A percentile compares a stretch with the other conserved stretches of the same genome.
These are phyloP conservation scores for Tolypocladium sp. DNA, from an alignment of 2,329 filamentous ascomycete genomes.

Conservation along the genomic window DNA sequence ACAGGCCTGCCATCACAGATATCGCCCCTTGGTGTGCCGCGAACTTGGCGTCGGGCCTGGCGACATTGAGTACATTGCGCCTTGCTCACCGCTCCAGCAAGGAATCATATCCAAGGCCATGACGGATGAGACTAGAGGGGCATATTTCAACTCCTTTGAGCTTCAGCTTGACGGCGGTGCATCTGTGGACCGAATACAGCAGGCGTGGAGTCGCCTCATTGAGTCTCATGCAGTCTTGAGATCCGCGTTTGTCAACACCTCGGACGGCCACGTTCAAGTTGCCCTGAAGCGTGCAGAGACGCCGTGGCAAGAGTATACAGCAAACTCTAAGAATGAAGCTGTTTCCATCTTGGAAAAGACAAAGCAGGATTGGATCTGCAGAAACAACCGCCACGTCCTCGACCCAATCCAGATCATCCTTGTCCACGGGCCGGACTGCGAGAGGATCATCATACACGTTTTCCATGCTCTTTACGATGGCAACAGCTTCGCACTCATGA, in stretches of 20 bases:
- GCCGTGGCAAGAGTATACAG: constrained; percentile 32
- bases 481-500: constrained; percentile 61
- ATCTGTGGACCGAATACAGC: constrained; percentile 36
- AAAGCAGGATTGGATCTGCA: constrained; percentile 41
- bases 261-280: constrained; percentile 69
- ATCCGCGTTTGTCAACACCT: constrained; percentile 62
- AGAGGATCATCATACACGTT: constrained; percentile 53
- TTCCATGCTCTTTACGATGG: constrained; percentile 89
- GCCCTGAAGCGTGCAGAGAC: constrained; percentile 37
- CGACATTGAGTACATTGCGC: constrained; percentile 64
- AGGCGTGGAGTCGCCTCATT: constrained; percentile 49
- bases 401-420: constrained; percentile 44
- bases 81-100: constrained; percentile 79
- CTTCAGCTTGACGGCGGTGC: constrained; percentile 41
- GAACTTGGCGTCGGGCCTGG: constrained; percentile 38
- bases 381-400: constrained; percentile 38
- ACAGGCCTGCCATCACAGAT: constrained; percentile 53
- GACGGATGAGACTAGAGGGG: constrained; percentile 36
- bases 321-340: constrained; percentile 18
- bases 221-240: constrained; percentile 54
- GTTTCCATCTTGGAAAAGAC: constrained; percentile 22
- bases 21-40: constrained; percentile 42
- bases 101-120: constrained; percentile 71
- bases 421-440: constrained; percentile 15
- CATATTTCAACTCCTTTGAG: constrained; percentile 73